Percentiles rank a stretch among this genome's conserved stretches.
Conservation (phyloP, 305 asterid genomes). For the Fraxinus floribunda region DNA sequence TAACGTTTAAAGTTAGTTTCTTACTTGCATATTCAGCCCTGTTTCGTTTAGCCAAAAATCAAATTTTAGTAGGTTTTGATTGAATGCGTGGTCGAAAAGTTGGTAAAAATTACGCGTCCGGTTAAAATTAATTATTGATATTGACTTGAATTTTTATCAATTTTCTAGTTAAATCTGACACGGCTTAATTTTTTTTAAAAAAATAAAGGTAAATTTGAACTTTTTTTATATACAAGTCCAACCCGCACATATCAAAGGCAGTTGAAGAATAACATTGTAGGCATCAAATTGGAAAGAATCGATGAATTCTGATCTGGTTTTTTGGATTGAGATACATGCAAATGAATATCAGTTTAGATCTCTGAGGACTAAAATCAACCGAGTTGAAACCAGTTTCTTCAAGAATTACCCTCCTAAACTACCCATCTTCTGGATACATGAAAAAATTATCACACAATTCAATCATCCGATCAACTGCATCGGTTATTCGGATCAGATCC, state of each 20-base stretch:
- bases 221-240: background rate
- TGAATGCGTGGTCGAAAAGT: background rate
- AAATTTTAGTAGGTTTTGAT: background rate
- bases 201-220: background rate
- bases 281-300: background rate
- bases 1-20: background rate
- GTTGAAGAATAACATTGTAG: background rate
- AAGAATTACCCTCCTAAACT: conserved; percentile 1
- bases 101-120: background rate
- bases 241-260: background rate
- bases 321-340: background rate
- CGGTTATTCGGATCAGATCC: conserved; percentile 15
- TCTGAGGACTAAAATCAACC: background rate
- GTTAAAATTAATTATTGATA: background rate
- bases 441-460: background rate
- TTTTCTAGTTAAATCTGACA: background rate
- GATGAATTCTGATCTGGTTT: background rate
- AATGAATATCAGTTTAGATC: background rate
- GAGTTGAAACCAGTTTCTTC: conserved; percentile 11
- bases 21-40: background rate
- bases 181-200: background rate
- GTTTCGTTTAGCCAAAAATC: background rate
- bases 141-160: background rate
- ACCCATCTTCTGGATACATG: conserved; percentile 1
- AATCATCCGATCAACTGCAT: conserved; percentile 2